These are phyloP conservation scores for Neofusicoccum laricinum DNA, from an alignment of 2,329 filamentous ascomycete species.

Conservation along the genomic window DNA sequence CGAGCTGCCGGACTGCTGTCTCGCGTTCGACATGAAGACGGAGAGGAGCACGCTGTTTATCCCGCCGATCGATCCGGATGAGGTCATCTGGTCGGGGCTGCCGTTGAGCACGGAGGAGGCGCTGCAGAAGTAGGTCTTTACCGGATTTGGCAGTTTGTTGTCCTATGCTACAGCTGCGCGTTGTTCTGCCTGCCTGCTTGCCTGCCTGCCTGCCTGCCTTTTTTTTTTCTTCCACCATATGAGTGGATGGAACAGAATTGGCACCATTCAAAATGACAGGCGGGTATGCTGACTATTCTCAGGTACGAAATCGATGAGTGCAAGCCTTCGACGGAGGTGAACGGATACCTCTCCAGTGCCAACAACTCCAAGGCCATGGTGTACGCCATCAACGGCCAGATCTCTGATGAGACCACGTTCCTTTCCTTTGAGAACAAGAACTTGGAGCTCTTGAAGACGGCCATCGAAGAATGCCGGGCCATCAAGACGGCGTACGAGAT, in stretches of 20 bases:
- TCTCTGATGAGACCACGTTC: slow-evolving; percentile 70
- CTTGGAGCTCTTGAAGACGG: slow-evolving; percentile 51
- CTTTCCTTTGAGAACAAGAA: slow-evolving; percentile 67
- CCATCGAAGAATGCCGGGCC: slow-evolving; percentile 77
- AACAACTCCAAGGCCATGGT: slow-evolving; percentile 52
- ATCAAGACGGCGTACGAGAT: slow-evolving; percentile 87
- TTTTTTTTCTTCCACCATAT: not conserved
- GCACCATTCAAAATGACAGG: no score
- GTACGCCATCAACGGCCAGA: slow-evolving; percentile 75
- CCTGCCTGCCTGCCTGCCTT: no score
- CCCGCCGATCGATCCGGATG: slow-evolving; percentile 80
- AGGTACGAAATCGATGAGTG: slow-evolving; percentile 63
- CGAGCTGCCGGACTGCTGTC: slow-evolving; percentile 73
- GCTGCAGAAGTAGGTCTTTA: slow-evolving; percentile 64
- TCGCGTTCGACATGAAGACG: slow-evolving; percentile 74
- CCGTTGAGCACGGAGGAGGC: slow-evolving; percentile 77
- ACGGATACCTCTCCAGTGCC: slow-evolving; percentile 62
- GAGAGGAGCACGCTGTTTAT: slow-evolving; percentile 83
- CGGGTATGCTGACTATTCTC: not conserved
- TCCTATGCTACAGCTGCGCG: no score
- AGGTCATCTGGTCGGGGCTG: slow-evolving; percentile 90
- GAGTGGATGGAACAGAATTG: no score
- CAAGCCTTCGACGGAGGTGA: slow-evolving; percentile 69
- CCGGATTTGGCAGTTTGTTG: no score
- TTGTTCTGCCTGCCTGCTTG: no score